Percentiles rank a stretch among this genome's conserved stretches.
Evolutionary conservation across 306 rosid genomes (phyloP).

Genomic region (Vachellia pachyceras): DNA sequence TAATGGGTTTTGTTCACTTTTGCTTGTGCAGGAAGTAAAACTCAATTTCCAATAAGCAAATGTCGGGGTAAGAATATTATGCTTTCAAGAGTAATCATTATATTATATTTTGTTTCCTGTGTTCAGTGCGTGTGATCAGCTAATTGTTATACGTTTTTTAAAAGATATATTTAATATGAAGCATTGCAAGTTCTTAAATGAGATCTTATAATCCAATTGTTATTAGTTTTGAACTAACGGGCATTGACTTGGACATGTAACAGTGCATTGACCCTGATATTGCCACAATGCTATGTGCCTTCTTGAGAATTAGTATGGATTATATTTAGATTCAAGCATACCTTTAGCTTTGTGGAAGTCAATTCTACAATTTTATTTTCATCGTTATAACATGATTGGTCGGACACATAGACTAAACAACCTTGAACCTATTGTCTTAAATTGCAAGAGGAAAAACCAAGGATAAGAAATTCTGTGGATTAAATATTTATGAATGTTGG

Average conservation of each 20-base stretch:
- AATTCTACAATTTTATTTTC: not conserved
- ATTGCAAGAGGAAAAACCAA: not conserved
- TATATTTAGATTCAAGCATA: not conserved
- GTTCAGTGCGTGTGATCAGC: not conserved
- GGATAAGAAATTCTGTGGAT: not conserved
- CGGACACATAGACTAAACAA: not conserved
- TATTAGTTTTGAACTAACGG: not conserved
- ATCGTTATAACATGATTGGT: not conserved
- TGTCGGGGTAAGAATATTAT: conserved; percentile 49
- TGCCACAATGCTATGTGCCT: not conserved
- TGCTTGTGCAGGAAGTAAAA: conserved; percentile 44
- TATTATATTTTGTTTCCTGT: not conserved
- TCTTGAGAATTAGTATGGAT: not conserved
- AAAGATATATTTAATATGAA: not conserved
- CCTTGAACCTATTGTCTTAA: not conserved
- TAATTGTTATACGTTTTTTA: not conserved
- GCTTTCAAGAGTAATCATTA: not conserved
- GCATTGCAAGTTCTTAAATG: not conserved
- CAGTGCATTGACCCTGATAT: not conserved
- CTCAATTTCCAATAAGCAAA: conserved; percentile 19
- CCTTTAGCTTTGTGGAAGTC: too few species aligned
- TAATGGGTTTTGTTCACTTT: conserved; percentile 1
- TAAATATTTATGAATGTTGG: not conserved
- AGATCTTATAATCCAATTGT: not conserved
- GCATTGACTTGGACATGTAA: too few species aligned